Percentiles rank a stretch among this genome's conserved stretches.
These are phyloP conservation scores for Neonectria neomacrospora DNA, from an alignment of 2,329 filamentous ascomycete genomes.

Conservation along the genomic window DNA sequence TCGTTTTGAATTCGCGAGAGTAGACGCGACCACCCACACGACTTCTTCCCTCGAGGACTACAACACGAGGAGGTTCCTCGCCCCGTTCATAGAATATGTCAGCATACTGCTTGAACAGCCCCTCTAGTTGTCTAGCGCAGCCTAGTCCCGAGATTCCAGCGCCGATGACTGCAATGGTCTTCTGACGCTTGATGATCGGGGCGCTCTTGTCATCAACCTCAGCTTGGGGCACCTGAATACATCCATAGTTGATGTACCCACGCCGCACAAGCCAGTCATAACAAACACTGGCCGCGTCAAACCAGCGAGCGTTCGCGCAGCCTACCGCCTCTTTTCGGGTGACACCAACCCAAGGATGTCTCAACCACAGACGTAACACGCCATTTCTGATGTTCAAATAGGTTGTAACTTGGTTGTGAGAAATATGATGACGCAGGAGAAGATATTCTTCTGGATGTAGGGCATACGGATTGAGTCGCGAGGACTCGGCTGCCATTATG, in stretches of 20 bases:
- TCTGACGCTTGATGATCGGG: constrained; percentile 60
- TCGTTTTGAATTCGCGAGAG: constrained; percentile 76
- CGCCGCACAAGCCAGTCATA: constrained; percentile 92
- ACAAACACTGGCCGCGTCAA: constrained; percentile 86
- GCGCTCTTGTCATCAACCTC: constrained; percentile 55
- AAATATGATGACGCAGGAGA: constrained; percentile 83
- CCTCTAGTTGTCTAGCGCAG: constrained; percentile 90
- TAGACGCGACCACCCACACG: constrained; percentile 94
- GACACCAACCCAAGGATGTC: constrained; percentile 85
- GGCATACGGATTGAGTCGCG: constrained; percentile 87
- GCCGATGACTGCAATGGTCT: constrained; percentile 86
- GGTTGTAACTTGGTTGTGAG: constrained; percentile 88
- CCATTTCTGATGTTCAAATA: constrained; percentile 97
- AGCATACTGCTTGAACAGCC: constrained; percentile 83
- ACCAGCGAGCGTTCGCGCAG: constrained; percentile 89
- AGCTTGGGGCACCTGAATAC: constrained; percentile 71
- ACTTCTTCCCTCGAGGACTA: constrained; percentile 87
- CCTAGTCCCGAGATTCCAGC: constrained; percentile 95
- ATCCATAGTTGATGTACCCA: constrained; percentile 97
- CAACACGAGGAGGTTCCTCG: constrained; percentile 76
- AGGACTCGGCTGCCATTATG: constrained; percentile 88
- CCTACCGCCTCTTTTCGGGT: constrained; percentile 88
- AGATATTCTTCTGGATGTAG: constrained; percentile 87
- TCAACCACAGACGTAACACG: constrained; percentile 88
- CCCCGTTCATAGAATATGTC: constrained; percentile 72